Base-by-base conservation (phyloP, 1,284 basidiomycete species). In the Athelia sp. region DNA sequence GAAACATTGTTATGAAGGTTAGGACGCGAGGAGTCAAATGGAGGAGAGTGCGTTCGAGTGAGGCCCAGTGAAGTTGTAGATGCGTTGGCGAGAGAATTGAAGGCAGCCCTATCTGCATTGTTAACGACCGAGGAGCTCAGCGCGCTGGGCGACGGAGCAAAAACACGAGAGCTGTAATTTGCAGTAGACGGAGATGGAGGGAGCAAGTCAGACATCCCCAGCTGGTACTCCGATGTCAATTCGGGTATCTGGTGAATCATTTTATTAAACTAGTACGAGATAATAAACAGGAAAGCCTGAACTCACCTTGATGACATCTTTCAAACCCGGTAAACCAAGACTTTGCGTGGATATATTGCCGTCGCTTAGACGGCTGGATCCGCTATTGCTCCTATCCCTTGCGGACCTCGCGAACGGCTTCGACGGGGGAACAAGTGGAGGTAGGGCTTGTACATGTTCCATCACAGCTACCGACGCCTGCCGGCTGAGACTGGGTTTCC, bases 101-200 rank as follows among this genome's bases (percentile, higher is more conserved):
- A 45, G 54, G 59, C 43, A 57, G 51, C 38, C 50, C 50, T 42
- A 48, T 51, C 47, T 50, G 56, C 22, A 35, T 48, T 24, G 53
- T 56, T 22, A 51, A 45, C 19, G 36, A 56, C 55, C 19, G 62
- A 68, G 32, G 66, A 59, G 47, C 67, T 70, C 8, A 74, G 66
- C 32, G 68, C 62, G 49, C 72, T 75, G 0, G 77, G 67, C 1
- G 73, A 60, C 40, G 65, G 56, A 19, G 71, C 57, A 51, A 73
- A 71, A 44, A 69, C 62, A 34, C 78, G 75, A 26, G 74, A 67
- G 42, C 64, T 70, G 29, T 76, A 69, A 15, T 76, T 63, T 26
- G 76, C 68, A 9, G 78, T 73, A 11, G 82, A 82, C 3, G 90
- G 90, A 1, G 88, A 90, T 1, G 90, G 87, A 1, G 89, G 89